phyloP scores from a whole-genome alignment of 2,329 filamentous ascomycete genomes.

The Pestalotiopsis sp. region DNA sequence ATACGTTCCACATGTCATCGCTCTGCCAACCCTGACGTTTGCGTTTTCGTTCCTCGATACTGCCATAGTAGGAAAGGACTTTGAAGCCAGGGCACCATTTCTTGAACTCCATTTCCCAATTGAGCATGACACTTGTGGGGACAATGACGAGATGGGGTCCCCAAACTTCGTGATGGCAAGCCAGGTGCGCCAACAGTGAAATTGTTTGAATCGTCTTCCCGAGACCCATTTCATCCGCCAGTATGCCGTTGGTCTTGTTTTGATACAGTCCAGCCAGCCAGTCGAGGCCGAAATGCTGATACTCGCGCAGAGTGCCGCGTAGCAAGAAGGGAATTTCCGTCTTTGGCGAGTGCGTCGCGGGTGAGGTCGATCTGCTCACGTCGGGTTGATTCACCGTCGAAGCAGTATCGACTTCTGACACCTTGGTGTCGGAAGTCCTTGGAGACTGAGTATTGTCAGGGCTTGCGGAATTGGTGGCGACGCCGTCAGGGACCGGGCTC shows the following conservation, averaged over 20 bases:
- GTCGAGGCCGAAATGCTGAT: slow-evolving; percentile 95
- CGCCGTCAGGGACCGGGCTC: slow-evolving; percentile 45
- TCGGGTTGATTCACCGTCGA: slow-evolving; percentile 39
- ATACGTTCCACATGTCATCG: slow-evolving; percentile 93
- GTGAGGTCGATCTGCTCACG: slow-evolving; percentile 37
- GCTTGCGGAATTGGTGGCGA: slow-evolving; percentile 43
- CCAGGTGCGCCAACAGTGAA: slow-evolving; percentile 87
- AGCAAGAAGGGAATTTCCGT: slow-evolving; percentile 81
- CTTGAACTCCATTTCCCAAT: slow-evolving; percentile 99
- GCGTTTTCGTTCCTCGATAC: slow-evolving; percentile 85
- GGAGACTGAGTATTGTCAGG: slow-evolving; percentile 50
- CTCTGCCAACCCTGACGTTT: slow-evolving; percentile 95
- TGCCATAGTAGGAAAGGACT: slow-evolving; percentile 95
- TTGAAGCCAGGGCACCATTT: slow-evolving; percentile 99
- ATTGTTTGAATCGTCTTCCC: slow-evolving; percentile 99
- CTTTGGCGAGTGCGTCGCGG: slow-evolving; percentile 48
- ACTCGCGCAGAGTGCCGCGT: slow-evolving; percentile 87
- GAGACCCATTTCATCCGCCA: slow-evolving; percentile 97
- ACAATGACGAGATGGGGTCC: slow-evolving; percentile 95
- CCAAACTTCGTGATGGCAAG: slow-evolving; percentile 89
- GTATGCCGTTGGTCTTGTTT: slow-evolving; percentile 91
- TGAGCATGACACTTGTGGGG: slow-evolving; percentile 96
- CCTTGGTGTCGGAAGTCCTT: slow-evolving; percentile 52
- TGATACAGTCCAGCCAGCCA: slow-evolving; percentile 94
- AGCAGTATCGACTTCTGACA: slow-evolving; percentile 49